Evolutionary conservation across 163 green algal genomes (phyloP).

Genomic region (Chloroidium sp.): DNA sequence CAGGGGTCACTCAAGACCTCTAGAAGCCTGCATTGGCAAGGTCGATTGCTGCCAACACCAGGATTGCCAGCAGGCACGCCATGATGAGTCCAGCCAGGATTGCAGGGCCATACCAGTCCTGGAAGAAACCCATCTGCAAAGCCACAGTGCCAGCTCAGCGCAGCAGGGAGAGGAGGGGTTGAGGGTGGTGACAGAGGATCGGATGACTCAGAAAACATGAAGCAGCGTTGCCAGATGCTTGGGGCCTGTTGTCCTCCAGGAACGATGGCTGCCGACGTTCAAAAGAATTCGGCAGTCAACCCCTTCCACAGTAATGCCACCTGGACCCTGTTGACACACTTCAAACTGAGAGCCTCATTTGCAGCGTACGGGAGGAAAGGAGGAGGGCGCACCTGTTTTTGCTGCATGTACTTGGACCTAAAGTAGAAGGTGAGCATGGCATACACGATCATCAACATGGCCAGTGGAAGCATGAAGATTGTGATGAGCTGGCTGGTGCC

Average conservation of each 20-base stretch:
- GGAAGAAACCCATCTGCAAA: slow-evolving; percentile 70
- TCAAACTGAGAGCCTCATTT: no score
- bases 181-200: neutral
- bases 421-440: slow-evolving; percentile 73
- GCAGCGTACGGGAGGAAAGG: neutral
- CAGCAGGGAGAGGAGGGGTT: neutral
- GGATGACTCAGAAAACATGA: neutral
- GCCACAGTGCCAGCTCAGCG: neutral
- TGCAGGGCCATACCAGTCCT: slow-evolving; percentile 70
- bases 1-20: no score
- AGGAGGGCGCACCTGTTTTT: slow-evolving; percentile 53
- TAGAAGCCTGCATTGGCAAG: slow-evolving; percentile 10
- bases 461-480: slow-evolving; percentile 58
- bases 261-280: no score
- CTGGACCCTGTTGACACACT: no score
- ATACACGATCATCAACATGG: slow-evolving; percentile 74
- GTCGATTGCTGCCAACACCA: slow-evolving; percentile 58
- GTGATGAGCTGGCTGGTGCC: slow-evolving; percentile 71
- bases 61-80: slow-evolving; percentile 58
- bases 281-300: no score
- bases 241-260: no score
- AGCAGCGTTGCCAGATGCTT: neutral
- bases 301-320: no score
- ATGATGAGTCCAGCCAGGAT: slow-evolving; percentile 59
- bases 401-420: slow-evolving; percentile 60